Percentiles rank a stretch among this genome's conserved stretches.
phyloP scores from a whole-genome alignment of 805 yeast species.

The Metschnikowia chrysomelidarum region DNA sequence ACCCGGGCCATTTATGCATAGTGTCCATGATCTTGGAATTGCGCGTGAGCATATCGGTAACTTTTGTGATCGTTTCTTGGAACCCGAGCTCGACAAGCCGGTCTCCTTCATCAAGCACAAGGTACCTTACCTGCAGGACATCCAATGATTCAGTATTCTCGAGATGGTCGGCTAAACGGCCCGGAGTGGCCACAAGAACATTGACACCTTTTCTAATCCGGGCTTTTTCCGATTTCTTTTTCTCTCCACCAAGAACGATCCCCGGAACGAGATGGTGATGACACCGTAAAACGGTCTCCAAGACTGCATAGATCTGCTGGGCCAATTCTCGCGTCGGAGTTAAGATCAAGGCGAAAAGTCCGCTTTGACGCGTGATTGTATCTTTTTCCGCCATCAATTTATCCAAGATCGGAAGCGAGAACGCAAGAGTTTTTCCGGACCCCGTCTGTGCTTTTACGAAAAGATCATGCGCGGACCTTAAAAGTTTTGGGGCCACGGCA shows the following conservation, averaged over 20 bases:
- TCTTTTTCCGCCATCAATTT: slow-evolving; percentile 55
- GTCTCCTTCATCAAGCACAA: slow-evolving; percentile 97
- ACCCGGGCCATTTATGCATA: slow-evolving; percentile 43
- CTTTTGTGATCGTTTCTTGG: slow-evolving; percentile 84
- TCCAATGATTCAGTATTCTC: slow-evolving; percentile 81
- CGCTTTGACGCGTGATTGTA: slow-evolving; percentile 59
- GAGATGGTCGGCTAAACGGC: slow-evolving; percentile 90
- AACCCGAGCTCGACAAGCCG: slow-evolving; percentile 93
- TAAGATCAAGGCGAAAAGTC: slow-evolving; percentile 83
- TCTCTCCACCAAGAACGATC: slow-evolving; percentile 96
- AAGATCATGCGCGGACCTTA: slow-evolving; percentile 51
- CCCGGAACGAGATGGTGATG: slow-evolving; percentile 94
- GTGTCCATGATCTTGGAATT: slow-evolving; percentile 38
- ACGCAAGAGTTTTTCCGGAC: slow-evolving; percentile 93
- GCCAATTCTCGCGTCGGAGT: slow-evolving; percentile 97
- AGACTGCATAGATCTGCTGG: slow-evolving; percentile 78
- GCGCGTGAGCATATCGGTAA: slow-evolving; percentile 57
- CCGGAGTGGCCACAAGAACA: slow-evolving; percentile 96
- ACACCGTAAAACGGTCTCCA: slow-evolving; percentile 68
- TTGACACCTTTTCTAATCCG: slow-evolving; percentile 94
- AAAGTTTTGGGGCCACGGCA: slow-evolving; percentile 64
- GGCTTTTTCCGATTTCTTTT: slow-evolving; percentile 95
- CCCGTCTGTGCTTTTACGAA: slow-evolving; percentile 98
- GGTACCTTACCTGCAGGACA: slow-evolving; percentile 71
- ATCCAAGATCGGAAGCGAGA: slow-evolving; percentile 77